Evolutionary conservation across 1,284 basidiomycete species (phyloP).

Genomic region (Ustilago bromivora): DNA sequence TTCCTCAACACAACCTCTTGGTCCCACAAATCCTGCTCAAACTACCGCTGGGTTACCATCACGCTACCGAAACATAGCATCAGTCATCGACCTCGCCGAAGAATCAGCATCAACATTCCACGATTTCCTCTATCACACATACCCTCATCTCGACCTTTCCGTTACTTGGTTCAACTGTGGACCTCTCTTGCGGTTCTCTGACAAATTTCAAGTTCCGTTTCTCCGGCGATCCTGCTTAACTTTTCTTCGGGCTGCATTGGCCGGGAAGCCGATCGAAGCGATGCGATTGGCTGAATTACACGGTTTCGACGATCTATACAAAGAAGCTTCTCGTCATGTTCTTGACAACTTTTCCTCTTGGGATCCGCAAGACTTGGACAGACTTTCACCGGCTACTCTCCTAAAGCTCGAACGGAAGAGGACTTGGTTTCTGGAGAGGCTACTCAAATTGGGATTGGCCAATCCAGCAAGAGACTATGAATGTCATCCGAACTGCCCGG

Average conservation of each 20-base stretch:
- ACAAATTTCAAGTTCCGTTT: constrained; percentile 56
- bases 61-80: constrained; percentile 22
- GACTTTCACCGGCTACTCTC: constrained; percentile 42
- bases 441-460: constrained; percentile 88
- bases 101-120: constrained; percentile 55
- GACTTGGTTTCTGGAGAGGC: constrained; percentile 77
- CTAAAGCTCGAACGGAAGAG: constrained; percentile 58
- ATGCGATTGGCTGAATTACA: constrained; percentile 55
- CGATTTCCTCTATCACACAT: constrained; percentile 52
- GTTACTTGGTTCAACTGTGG: constrained; percentile 56
- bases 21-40: neutral
- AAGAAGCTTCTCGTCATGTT: constrained; percentile 56
- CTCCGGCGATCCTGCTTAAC: constrained; percentile 38
- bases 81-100: constrained; percentile 50
- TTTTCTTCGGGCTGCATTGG: constrained; percentile 52
- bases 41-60: neutral
- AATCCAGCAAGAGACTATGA: constrained; percentile 87
- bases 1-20: neutral
- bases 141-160: constrained; percentile 53
- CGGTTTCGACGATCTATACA: constrained; percentile 50
- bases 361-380: constrained; percentile 48
- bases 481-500: constrained; percentile 81
- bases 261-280: constrained; percentile 59
- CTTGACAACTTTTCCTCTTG: constrained; percentile 56
- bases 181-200: constrained; percentile 48